phyloP scores from a whole-genome alignment of 2,329 filamentous ascomycete genomes.

The Raffaelea deltoideospora region DNA sequence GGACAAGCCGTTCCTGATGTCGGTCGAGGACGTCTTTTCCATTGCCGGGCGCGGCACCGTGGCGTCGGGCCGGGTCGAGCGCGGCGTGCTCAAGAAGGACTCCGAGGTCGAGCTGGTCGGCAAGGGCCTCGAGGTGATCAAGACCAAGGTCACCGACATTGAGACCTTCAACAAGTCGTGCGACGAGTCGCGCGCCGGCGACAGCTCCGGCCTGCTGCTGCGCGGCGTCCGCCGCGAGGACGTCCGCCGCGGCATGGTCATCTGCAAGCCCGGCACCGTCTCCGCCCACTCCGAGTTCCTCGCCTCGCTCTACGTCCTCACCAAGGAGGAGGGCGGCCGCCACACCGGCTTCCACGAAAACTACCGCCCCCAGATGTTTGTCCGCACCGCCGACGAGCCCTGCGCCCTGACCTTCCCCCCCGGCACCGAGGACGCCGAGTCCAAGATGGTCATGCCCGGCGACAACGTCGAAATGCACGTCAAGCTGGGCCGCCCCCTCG shows the following conservation, averaged over 20 bases:
- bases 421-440: constrained; percentile 53
- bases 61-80: constrained; percentile 92
- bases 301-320: constrained; percentile 89
- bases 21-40: constrained; percentile 84
- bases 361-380: constrained; percentile 93
- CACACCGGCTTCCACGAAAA: constrained; percentile 92
- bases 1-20: constrained; percentile 99
- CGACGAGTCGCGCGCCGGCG: constrained; percentile 87
- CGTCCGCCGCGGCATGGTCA: constrained; percentile 84
- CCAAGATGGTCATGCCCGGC: constrained; percentile 89
- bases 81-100: constrained; percentile 85
- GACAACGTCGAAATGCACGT: constrained; percentile 98
- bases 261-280: constrained; percentile 66
- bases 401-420: constrained; percentile 78
- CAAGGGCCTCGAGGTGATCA: constrained; percentile 67
- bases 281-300: constrained; percentile 88
- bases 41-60: constrained; percentile 92
- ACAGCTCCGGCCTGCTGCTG: constrained; percentile 95
- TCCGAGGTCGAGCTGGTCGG: constrained; percentile 89
- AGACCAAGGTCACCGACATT: constrained; percentile 99
- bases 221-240: constrained; percentile 95
- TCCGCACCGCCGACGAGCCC: constrained; percentile 76
- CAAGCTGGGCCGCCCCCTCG: constrained; percentile 69
- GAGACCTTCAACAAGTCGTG: constrained; percentile 99
- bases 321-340: constrained; percentile 94